These are phyloP conservation scores for Trametes coccinea DNA, from an alignment of 768 basidiomycete genomes.

Conservation along the genomic window DNA sequence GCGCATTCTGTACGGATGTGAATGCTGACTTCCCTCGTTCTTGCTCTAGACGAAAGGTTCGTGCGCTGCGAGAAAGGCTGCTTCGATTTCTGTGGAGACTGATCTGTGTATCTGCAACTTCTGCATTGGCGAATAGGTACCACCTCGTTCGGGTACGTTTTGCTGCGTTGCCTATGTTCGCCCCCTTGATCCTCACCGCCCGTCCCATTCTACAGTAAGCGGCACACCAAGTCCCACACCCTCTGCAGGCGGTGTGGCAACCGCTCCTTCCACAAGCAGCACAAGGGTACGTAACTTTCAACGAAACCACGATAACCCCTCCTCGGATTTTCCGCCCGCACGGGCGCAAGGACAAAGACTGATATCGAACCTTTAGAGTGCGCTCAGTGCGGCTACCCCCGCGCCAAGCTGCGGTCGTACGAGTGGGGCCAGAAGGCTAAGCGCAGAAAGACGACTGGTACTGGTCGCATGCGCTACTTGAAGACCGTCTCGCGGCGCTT, in stretches of 20 bases:
- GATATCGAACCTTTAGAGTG: slow-evolving; percentile 57
- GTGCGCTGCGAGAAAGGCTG: slow-evolving; percentile 33
- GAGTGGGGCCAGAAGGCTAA: slow-evolving; percentile 99
- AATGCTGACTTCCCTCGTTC: slow-evolving; percentile 21
- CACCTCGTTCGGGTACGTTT: slow-evolving; percentile 89
- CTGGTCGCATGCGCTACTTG: slow-evolving; percentile 93
- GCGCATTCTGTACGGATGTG: slow-evolving; percentile 11
- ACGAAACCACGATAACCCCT: too few species aligned
- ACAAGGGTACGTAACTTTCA: slow-evolving; percentile 72
- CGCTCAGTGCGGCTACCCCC: slow-evolving; percentile 94
- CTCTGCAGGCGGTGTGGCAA: slow-evolving; percentile 97
- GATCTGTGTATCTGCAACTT: slow-evolving; percentile 21
- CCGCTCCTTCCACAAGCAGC: slow-evolving; percentile 96
- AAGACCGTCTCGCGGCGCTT: slow-evolving; percentile 92
- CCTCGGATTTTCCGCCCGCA: too few species aligned
- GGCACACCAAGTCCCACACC: slow-evolving; percentile 96
- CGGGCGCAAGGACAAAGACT: not conserved
- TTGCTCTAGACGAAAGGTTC: slow-evolving; percentile 81
- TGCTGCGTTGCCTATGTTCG: not conserved
- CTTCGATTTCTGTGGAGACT: slow-evolving; percentile 8
- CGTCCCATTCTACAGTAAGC: slow-evolving; percentile 61
- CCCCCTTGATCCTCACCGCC: not conserved
- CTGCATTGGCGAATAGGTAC: slow-evolving; percentile 60
- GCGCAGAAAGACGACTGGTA: slow-evolving; percentile 99
- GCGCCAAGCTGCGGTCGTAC: slow-evolving; percentile 92